Evolutionary conservation across 495 filamentous ascomycete genomes (phyloP), one percentile per base, ranked within the genome.

Genomic region (Glarea lozoyensis): DNA sequence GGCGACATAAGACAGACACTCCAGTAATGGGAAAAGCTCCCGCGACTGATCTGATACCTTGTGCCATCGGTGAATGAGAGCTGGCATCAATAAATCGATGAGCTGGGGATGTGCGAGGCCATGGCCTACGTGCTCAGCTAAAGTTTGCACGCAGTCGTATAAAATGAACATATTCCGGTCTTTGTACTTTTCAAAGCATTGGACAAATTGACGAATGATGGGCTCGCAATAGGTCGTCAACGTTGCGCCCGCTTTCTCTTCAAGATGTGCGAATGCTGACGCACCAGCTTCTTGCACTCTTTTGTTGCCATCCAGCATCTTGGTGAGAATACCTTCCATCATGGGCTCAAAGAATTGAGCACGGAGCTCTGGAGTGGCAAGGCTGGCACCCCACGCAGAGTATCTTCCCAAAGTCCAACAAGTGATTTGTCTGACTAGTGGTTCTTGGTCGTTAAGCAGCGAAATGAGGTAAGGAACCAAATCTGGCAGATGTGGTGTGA

Each of bases 161-260:
- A 99, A 78, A 44, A 97, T 88, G 66, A 90, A 96, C 79, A 95
- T 95, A 68, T 99, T 99, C 38, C 86, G 79, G 60, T 97, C 90
- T 69, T 99, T 96, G 75, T 97, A 99, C 60, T 82, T 86, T 19
- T 63, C 71, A 65, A 99, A 97, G 60, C 93, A 97, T 45, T 74
- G 66, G 30, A 94, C 90, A 55, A 88, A 97, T 60, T 97, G 93
- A 31, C 76, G 79, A 37, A 97, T 78, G 51, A 99, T 99, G 21
- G 87, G 85, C 36, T 81, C 73, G 57, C 86, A 90, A 64, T 93
- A 97, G 4, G 83, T 83, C 40, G 79, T 78, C 45, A 99, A 60
- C 48, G 78, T 67, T 40, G 77, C 78, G 21, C 86, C 83, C 0
- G 92, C 86, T 59, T 93, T 90, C 65, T 99, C 92, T 58, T 96